Conservation (phyloP, 257 asterid genomes). For the Jacaranda mimosifolia region DNA sequence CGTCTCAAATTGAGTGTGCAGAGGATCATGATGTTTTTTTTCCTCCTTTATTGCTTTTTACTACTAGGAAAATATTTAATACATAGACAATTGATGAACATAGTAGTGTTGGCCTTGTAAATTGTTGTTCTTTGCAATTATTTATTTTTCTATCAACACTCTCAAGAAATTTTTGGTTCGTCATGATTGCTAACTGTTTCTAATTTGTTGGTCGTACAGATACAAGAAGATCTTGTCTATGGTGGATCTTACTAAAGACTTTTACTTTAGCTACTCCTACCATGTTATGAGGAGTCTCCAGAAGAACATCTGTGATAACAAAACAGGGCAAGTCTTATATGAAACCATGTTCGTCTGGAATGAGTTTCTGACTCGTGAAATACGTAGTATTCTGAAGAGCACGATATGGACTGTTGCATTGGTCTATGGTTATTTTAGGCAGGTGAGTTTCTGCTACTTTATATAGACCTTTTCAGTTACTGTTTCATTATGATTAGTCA, state of each 20-base stretch:
- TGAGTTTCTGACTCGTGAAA: constrained; percentile 81
- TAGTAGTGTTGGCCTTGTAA: background rate
- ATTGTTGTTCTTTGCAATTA: constrained; percentile 1
- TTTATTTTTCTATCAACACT: constrained; percentile 5
- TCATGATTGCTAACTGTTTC: constrained; percentile 15
- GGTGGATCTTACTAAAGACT: constrained; percentile 83
- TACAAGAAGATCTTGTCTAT: constrained; percentile 76
- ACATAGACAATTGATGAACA: background rate
- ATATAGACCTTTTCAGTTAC: background rate
- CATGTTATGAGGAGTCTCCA: constrained; percentile 85
- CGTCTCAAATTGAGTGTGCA: background rate
- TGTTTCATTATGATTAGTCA: constrained; percentile 11
- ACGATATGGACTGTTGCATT: constrained; percentile 84
- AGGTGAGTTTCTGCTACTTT: constrained; percentile 51
- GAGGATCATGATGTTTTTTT: background rate
- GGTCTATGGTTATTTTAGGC: constrained; percentile 82
- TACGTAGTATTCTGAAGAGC: constrained; percentile 71
- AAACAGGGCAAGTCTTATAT: constrained; percentile 58
- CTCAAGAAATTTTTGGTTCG: constrained; percentile 8
- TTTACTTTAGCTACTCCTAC: constrained; percentile 88
- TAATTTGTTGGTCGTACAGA: constrained; percentile 46
- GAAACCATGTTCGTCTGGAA: constrained; percentile 94
- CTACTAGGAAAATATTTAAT: background rate
- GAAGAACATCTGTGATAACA: constrained; percentile 59
- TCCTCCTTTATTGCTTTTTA: background rate